Conservation (phyloP, 345 rosid genomes). For the Cochlearia excelsa region DNA sequence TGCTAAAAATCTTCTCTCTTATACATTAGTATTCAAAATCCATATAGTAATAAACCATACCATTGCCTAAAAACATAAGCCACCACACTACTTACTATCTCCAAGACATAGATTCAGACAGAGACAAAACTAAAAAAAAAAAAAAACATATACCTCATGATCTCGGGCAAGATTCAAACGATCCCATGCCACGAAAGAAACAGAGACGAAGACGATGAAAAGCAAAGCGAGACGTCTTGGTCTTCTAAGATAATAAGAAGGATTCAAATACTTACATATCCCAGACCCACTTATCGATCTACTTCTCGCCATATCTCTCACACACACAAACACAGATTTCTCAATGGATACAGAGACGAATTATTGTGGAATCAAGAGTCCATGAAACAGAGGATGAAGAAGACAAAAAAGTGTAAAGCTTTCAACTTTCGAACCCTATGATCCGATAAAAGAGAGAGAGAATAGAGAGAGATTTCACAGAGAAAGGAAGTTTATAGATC, state of each 20-base stretch:
- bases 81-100: neutral
- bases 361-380: constrained; percentile 20
- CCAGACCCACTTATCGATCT: constrained; percentile 33
- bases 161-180: constrained; percentile 76
- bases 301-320: constrained; percentile 32
- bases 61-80: too few species aligned
- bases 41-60: too few species aligned
- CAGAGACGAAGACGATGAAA: constrained; percentile 60
- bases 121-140: neutral
- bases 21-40: too few species aligned
- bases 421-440: constrained; percentile 21
- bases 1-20: too few species aligned
- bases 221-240: constrained; percentile 73
- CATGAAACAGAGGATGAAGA: constrained; percentile 28
- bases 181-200: constrained; percentile 71
- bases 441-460: constrained; percentile 7
- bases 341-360: constrained; percentile 27
- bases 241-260: constrained; percentile 66
- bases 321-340: neutral
- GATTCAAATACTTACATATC: constrained; percentile 60
- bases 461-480: constrained; percentile 1
- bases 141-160: constrained; percentile 50
- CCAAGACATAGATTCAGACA: constrained; percentile 3
- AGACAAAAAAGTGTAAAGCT: constrained; percentile 6
- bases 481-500: constrained; percentile 23